Base-by-base conservation (phyloP, 768 basidiomycete genomes). In the Auriculariales sp. region DNA sequence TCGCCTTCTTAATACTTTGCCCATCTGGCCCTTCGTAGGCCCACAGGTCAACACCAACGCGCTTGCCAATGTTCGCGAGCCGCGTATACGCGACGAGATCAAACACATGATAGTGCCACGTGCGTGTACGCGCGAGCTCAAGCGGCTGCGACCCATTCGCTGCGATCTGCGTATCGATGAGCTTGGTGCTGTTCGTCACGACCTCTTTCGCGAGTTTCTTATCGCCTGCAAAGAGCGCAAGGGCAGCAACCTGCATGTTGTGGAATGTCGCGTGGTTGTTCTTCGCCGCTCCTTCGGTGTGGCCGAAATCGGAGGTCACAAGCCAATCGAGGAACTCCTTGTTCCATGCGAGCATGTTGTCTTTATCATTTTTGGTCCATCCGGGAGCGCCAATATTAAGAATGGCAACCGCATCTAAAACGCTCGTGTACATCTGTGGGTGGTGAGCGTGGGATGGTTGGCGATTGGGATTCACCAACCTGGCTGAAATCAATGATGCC, bases 401-500 rank as follows among this genome's bases (percentile, higher is more conserved):
- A 2, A 44, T 25, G 1, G 39, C 39, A 4, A 44, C 22, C 5
- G 39, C 39, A 25, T 44, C 39, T 19, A 44, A 12, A 10, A 44
- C 19, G 12, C 22, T 22, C 22, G 39, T 44, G 19, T 44, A 44
- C 39, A 44, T 44, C 39, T 44, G 15, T 9, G 11, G 12, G 19
- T 7, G 15, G 22, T 44, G 22, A 44, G 39, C 19, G 15, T 7
- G 35, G 7, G 5, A 36, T 7, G n/a, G 15, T 19, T 7, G 35
- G 15, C 6, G n/a, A 7, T 6, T 17, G 7, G 7, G 6, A 19
- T 44, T 19, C 19, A 11, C 39, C 7, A 24, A 4, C 39, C 39
- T 44, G 39, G 39, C 39, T 44, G 24, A 44, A 44, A 25, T 44
- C 39, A 15, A 44, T 44, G 22, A 44, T 44, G 19, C 39, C 39